Base-by-base conservation (phyloP, 129 eudicot species). In the Chrysanthemum lavandulifolium region DNA sequence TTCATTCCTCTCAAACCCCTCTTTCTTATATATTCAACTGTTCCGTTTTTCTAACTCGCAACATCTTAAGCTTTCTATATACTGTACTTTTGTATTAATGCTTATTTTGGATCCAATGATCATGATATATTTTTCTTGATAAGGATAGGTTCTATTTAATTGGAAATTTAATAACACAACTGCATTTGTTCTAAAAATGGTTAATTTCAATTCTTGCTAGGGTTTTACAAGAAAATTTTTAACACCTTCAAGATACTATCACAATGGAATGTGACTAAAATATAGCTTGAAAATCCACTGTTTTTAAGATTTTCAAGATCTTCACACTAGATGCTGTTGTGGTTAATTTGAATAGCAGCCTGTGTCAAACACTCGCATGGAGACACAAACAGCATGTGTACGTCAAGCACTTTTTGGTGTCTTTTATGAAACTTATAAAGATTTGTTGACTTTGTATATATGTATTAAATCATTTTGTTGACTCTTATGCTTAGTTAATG, bases 1-100 rank as follows among this genome's bases (percentile, higher is more conserved):
- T 91, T 91, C 97, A 91, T 91, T 91, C 97, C 97, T 87, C 97
- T 85, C 97, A 91, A 91, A 86, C 77, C 83, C 73, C 61, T 47
- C 61, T 48, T 29, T 61, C 67, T 27, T 8, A 0, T 55, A 49
- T 27, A 6, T 60, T 59, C 15, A 33, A 25, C 21, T 6, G 61
- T 13, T 3, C 21, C 3, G 27, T 3, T 14, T 58, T 16, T 58
- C 63, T 58, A 58, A 3, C 25, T 58, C 1, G 19, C 14, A 59
- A 23, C 27, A 60, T 10, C 15, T 6, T 15, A 40, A 40, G 13
- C 76, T 29, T 72, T 53, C 11, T 62, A 16, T 45, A 49, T 18
- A 10, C 1, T 65, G 4, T 64, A 2, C 29, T 1, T 45, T 25
- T 57, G 12, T 18, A 27, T 72, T 55, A 33, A 66, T 64, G 70